phyloP scores from a whole-genome alignment of 805 yeast species.

The Pichia pseudocactophila region DNA sequence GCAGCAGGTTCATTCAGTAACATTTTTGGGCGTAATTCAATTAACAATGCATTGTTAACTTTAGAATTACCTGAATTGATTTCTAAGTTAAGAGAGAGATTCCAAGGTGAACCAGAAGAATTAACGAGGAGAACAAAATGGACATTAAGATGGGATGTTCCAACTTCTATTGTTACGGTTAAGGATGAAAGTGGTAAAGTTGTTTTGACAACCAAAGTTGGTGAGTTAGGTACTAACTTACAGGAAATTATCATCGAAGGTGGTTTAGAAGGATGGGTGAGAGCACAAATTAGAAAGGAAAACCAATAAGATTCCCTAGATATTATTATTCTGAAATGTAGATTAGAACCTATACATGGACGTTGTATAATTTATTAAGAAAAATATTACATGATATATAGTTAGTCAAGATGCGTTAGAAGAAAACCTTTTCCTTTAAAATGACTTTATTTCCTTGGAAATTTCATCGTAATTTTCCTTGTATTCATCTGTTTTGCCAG shows the following conservation, averaged over 20 bases:
- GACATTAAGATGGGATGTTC: constrained; percentile 88
- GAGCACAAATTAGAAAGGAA: constrained; percentile 45
- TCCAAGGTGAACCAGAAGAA: constrained; percentile 41
- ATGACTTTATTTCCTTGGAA: constrained; percentile 71
- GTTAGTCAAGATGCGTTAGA: too few relatives aligned
- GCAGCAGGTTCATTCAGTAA: constrained; percentile 98
- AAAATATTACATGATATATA: neutral
- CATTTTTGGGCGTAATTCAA: constrained; percentile 90
- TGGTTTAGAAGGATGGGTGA: constrained; percentile 98
- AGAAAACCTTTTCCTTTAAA: neutral
- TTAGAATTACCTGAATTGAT: constrained; percentile 88
- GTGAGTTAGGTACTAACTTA: constrained; percentile 88
- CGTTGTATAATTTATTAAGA: neutral
- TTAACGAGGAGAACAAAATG: constrained; percentile 93
- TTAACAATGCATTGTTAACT: constrained; percentile 91
- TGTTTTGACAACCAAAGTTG: constrained; percentile 77
- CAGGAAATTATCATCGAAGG: constrained; percentile 97
- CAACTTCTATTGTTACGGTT: constrained; percentile 71
- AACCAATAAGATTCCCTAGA: neutral
- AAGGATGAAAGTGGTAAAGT: constrained; percentile 54
- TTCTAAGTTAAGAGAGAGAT: constrained; percentile 63
- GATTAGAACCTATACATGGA: neutral
- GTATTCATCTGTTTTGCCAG: constrained; percentile 75
- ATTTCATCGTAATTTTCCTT: constrained; percentile 88
- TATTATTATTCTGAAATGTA: neutral